Percentiles rank a stretch among this genome's conserved stretches.
These are phyloP conservation scores for Gaeumannomyces tritici DNA, from an alignment of 2,329 filamentous ascomycete genomes.

Conservation along the genomic window DNA sequence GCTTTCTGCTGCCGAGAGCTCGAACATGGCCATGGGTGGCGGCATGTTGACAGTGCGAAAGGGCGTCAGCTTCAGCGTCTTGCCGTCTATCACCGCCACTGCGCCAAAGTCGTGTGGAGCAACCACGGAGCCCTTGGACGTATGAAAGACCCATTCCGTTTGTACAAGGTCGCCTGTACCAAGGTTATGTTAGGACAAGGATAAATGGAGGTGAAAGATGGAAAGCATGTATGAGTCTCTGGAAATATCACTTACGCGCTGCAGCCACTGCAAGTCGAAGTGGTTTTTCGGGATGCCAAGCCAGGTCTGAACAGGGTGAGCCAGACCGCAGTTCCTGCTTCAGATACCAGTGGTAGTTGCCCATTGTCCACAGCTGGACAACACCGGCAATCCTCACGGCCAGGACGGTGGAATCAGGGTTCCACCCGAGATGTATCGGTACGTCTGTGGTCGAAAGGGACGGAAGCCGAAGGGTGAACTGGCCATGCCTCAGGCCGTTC, in stretches of 20 bases:
- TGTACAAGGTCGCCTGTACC: slow-evolving; percentile 38
- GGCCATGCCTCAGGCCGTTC: slow-evolving; percentile 92
- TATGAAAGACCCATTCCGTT: slow-evolving; percentile 58
- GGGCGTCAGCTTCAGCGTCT: slow-evolving; percentile 71
- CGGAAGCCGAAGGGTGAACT: slow-evolving; percentile 64
- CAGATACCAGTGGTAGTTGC: slow-evolving; percentile 96
- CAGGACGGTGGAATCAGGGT: slow-evolving; percentile 81
- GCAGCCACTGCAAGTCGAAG: slow-evolving; percentile 54
- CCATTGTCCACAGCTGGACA: slow-evolving; percentile 92
- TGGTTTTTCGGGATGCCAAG: slow-evolving; percentile 83
- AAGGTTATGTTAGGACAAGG: background rate
- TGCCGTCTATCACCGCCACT: slow-evolving; percentile 78
- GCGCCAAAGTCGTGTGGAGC: slow-evolving; percentile 70
- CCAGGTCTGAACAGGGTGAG: slow-evolving; percentile 22
- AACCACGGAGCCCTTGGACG: slow-evolving; percentile 57
- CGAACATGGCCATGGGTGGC: slow-evolving; percentile 83
- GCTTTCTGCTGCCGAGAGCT: slow-evolving; percentile 53
- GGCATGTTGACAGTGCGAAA: slow-evolving; percentile 77
- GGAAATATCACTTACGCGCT: slow-evolving; percentile 26
- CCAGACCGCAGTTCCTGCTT: slow-evolving; percentile 70
- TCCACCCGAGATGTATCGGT: slow-evolving; percentile 69
- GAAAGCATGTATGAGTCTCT: background rate
- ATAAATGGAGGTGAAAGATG: too few relatives aligned
- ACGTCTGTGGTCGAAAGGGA: slow-evolving; percentile 6
- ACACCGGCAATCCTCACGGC: slow-evolving; percentile 67